Conservation (phyloP, 176 grass and related monocot genomes). For the Triticum turgidum region DNA sequence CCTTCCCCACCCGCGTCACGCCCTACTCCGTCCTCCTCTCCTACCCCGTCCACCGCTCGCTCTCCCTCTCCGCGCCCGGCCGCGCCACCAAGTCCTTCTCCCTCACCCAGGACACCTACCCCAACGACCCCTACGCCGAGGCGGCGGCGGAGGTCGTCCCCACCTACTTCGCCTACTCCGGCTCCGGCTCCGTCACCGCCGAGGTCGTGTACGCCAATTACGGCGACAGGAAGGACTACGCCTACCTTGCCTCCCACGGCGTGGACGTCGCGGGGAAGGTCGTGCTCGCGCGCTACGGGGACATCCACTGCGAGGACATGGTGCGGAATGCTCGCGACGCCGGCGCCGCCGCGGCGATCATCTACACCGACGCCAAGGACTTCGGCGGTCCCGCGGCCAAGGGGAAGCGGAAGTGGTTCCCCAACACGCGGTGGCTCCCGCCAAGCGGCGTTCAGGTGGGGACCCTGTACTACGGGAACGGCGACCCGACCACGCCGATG, state of each 20-base stretch:
- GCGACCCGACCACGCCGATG: conserved; percentile 75
- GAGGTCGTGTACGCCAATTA: conserved; percentile 84
- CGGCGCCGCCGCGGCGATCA: conserved; percentile 56
- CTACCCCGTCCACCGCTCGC: conserved; percentile 66
- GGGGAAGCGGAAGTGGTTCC: conserved; percentile 39
- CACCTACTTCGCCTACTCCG: conserved; percentile 81
- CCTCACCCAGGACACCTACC: conserved; percentile 52
- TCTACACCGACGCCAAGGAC: conserved; percentile 85
- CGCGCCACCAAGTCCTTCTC: conserved; percentile 33
- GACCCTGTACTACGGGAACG: conserved; percentile 47
- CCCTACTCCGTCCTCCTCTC: conserved; percentile 80
- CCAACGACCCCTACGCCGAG: conserved; percentile 46
- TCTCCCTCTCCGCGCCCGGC: conserved; percentile 48
- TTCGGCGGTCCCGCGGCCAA: conserved; percentile 40
- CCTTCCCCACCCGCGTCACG: conserved; percentile 49
- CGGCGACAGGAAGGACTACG: conserved; percentile 69
- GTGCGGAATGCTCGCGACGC: conserved; percentile 65
- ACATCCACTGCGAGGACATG: conserved; percentile 88
- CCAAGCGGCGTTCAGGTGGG: conserved; percentile 77
- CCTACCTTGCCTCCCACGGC: conserved; percentile 47
- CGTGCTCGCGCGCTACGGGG: conserved; percentile 68
- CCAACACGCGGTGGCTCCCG: conserved; percentile 62
- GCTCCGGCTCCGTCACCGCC: conserved; percentile 63
- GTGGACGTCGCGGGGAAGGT: conserved; percentile 68
- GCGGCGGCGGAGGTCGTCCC: conserved; percentile 53